Base-by-base conservation (phyloP, 148 eudicot species). In the Heliamphora exappendiculata region DNA sequence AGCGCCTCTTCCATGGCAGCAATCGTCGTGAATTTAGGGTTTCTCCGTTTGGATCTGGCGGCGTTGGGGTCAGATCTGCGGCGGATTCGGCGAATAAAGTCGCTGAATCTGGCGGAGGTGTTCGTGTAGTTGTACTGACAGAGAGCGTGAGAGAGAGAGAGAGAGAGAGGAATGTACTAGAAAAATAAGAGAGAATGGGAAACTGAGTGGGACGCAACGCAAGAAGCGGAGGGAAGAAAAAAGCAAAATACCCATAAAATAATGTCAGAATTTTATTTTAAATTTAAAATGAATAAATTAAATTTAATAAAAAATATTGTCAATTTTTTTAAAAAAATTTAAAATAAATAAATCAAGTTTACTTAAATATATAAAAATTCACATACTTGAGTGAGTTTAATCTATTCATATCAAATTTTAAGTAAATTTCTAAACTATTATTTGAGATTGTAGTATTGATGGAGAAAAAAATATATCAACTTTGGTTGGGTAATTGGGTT, bases 1-100 rank as follows among this genome's bases (percentile, higher is more conserved):
- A 95, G 64, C 1, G 93, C 96, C 76, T 91, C 96, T 88, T 95
- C 98, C 98, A 95, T 94, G 77, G 80, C 39, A 24, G 72, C 34
- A 60, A 55, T 51, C 51, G 22, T 2, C 22, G 16, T 12, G 49
- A 76, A 60, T 49, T 24, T 74, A 71, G 82, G 78, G 81, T 54
- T 81, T 47, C 34, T 16, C 63, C 5, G 76, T 16, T 36, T 71
- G 76, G 83, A 77, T 73, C 83, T 77, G 75, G 22, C 45, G 70
- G 72, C 26, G 63, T 74, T 55, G 39, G 78, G 36, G 65, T 83
- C 81, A 66, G 75, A 78, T 74, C 81, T 44, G 77, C 63, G 73
- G 37, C 16, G 45, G 44, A 29, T 31, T 29, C 51, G 3, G 66
- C 26, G 17, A 69, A 14, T 51, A 13, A 44, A 29, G 51, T 37